These are phyloP conservation scores for Colletotrichum sp. DNA, from an alignment of 2,329 filamentous ascomycete genomes.

Conservation along the genomic window DNA sequence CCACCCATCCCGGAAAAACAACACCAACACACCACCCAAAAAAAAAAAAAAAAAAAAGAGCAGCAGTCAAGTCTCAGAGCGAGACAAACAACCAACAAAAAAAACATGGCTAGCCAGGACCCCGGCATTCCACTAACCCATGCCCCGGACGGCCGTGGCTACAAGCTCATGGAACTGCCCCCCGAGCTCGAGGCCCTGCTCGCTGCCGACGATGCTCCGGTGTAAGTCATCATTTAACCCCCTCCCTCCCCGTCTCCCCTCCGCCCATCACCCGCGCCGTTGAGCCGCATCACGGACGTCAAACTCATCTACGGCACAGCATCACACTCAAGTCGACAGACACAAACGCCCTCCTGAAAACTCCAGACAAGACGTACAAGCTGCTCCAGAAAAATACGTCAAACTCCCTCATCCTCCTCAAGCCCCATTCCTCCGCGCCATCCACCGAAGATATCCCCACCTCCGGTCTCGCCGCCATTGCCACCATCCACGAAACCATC, in stretches of 20 bases:
- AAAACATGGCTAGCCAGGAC: conserved; percentile 50
- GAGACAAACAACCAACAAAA: background rate
- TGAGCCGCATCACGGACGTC: background rate
- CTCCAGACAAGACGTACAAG: conserved; percentile 57
- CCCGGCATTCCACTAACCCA: conserved; percentile 57
- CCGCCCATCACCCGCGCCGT: background rate
- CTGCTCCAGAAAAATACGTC: conserved; percentile 72
- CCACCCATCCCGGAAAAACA: too few relatives aligned
- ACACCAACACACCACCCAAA: too few relatives aligned
- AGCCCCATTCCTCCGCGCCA: conserved; percentile 29
- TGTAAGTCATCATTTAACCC: conserved; percentile 41
- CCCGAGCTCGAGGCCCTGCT: conserved; percentile 61
- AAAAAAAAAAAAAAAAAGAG: background rate
- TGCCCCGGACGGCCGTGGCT: conserved; percentile 52
- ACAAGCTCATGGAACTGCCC: conserved; percentile 68
- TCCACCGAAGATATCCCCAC: conserved; percentile 19
- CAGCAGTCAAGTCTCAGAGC: background rate
- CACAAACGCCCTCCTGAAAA: conserved; percentile 55
- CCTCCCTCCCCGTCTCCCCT: background rate
- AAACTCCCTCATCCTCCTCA: conserved; percentile 66
- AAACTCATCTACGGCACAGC: conserved; percentile 31
- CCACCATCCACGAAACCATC: conserved; percentile 66
- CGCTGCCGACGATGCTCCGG: conserved; percentile 57
- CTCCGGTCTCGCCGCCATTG: conserved; percentile 50
- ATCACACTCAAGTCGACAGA: conserved; percentile 55